Base-by-base conservation (phyloP, 768 basidiomycete species). In the Lactarius deliciosus region DNA sequence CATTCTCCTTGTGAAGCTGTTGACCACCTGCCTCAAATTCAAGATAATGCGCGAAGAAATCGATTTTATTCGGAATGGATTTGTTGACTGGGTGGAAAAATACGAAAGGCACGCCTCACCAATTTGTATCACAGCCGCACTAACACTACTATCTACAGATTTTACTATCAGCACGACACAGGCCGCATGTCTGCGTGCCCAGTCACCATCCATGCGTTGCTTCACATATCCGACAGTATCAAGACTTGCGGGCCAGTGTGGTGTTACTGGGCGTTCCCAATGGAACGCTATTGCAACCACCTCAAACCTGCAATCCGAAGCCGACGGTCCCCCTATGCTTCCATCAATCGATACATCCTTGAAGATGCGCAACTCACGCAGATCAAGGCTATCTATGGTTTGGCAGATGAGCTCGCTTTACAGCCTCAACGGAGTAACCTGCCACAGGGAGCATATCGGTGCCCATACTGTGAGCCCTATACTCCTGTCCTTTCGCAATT, bases 11-110 rank as follows among this genome's bases (percentile, higher is more conserved):
- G 53, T 54, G 22, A 22, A 54, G 28, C 53, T 54, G 25, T 30
- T 54, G 7, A 54, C 53, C 10, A 22, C 7, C 2, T 54, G 53
- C 53, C 53, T 54, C 15, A 30, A 54, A 70, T 20, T 59, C 63
- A 3, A 72, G 75, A 6, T 40, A 64, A 22, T 74, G 75, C 0
- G 57, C 76, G 3, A 78, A 73, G 57, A 13, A 65, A 25, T 76
- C 3, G 53, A 68, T 50, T 79, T 81, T 8, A 75, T 45, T 45
- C 43, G 80, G 65, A 78, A 77, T 30, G 76, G 75, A 9, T 34
- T 73, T 20, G 70, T 79, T 66, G 82, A 85, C 1, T 82, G 81
- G 81, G 79, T 81, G 2, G n/a, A 68, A 36, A 61, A 74, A 9
- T 83, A 77, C 57, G 80, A 83, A 73, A 64, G 61, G 80, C 81